Evolutionary conservation across 2,329 filamentous ascomycete species (phyloP).

Genomic region (Pseudogymnoascus sp.): DNA sequence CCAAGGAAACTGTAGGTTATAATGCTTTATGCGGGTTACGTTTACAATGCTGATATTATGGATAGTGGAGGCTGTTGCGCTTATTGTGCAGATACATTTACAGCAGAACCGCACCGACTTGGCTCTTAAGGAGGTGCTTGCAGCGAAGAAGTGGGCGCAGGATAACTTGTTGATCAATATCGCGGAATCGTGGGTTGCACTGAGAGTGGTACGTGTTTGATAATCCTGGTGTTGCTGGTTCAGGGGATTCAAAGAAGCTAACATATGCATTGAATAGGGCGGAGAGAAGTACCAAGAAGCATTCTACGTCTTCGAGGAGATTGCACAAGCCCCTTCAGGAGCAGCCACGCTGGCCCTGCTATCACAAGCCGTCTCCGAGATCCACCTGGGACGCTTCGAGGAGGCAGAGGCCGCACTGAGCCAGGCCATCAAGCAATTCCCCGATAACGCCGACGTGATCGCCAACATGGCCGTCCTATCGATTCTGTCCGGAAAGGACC

Average conservation of each 20-base stretch:
- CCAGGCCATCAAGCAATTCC: constrained; percentile 68
- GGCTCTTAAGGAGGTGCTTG: constrained; percentile 78
- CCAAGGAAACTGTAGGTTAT: constrained; percentile 69
- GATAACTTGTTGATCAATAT: constrained; percentile 90
- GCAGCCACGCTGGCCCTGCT: constrained; percentile 70
- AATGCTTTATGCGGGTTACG: neutral
- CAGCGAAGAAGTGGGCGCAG: constrained; percentile 88
- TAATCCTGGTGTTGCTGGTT: neutral
- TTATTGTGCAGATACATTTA: constrained; percentile 88
- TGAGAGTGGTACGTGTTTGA: constrained; percentile 62
- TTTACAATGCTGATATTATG: constrained; percentile 16
- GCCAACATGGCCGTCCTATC: constrained; percentile 78
- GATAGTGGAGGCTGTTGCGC: constrained; percentile 66
- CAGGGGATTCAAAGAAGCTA: neutral
- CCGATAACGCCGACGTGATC: constrained; percentile 64
- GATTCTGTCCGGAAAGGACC: constrained; percentile 66
- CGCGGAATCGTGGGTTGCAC: constrained; percentile 88
- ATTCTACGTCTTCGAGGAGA: constrained; percentile 96
- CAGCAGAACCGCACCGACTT: constrained; percentile 87
- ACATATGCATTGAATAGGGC: constrained; percentile 49
- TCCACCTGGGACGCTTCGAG: constrained; percentile 80
- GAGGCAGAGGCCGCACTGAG: constrained; percentile 84
- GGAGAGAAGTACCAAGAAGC: constrained; percentile 94
- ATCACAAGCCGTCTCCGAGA: constrained; percentile 81
- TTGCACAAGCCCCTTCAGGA: constrained; percentile 78